Conservation (phyloP, 371 early-diverging fungal genomes). For the Phascolomyces articulosus region DNA sequence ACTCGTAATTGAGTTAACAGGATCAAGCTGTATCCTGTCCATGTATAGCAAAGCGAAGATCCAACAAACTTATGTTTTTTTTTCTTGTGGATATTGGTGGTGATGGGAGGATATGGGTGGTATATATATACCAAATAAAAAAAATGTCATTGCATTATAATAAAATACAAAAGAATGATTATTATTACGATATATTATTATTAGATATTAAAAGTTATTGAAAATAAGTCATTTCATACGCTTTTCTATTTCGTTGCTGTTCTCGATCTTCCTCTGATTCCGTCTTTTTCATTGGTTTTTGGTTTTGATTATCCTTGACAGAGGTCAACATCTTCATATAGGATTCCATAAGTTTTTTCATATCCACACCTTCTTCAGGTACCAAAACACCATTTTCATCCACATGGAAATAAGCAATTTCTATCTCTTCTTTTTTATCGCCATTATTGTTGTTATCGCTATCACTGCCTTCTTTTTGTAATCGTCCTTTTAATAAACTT, state of each 20-base stretch:
- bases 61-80: neutral
- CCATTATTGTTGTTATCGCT: neutral
- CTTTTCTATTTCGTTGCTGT: conserved; percentile 17
- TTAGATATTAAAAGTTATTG: neutral
- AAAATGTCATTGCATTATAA: neutral
- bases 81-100: neutral
- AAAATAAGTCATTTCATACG: conserved; percentile 17
- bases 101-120: too few relatives aligned
- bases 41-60: conserved; percentile 50
- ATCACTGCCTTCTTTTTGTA: neutral
- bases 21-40: conserved; percentile 47
- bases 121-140: too few relatives aligned
- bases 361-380: conserved; percentile 8
- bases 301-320: conserved; percentile 19
- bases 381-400: conserved; percentile 23
- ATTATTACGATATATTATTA: neutral
- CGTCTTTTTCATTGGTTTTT: conserved; percentile 22
- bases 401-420: conserved; percentile 6
- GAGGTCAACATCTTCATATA: neutral
- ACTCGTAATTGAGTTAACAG: conserved; percentile 19
- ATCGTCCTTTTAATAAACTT: neutral
- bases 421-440: neutral
- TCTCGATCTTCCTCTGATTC: neutral
- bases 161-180: too few relatives aligned
- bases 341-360: neutral